phyloP scores from a whole-genome alignment of 2,329 filamentous ascomycete genomes.

The Trichoderma gracile region DNA sequence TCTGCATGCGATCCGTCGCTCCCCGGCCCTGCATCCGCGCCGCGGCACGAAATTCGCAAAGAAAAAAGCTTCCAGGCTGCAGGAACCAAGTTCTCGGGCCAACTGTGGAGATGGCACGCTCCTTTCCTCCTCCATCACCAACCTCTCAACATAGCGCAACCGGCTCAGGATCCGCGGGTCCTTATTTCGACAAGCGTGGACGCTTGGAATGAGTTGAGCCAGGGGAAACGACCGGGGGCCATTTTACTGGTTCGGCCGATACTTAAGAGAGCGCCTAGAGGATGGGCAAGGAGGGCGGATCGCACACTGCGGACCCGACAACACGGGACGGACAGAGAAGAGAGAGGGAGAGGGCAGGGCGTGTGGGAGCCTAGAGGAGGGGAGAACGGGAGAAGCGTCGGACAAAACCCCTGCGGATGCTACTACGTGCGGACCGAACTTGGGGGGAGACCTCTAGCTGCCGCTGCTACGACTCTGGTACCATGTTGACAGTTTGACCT shows the following conservation, averaged over 20 bases:
- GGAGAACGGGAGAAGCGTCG: neutral
- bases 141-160: neutral
- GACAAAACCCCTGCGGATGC: neutral
- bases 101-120: neutral
- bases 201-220: no score
- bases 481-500: neutral
- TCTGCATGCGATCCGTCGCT: neutral
- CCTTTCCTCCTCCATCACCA: neutral
- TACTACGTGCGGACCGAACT: neutral
- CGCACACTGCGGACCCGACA: no score
- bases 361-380: no score
- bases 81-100: constrained; percentile 5
- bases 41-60: neutral
- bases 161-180: neutral
- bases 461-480: neutral
- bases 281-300: no score
- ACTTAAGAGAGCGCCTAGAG: no score
- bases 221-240: no score
- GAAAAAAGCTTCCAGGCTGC: no score
- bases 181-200: no score
- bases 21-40: constrained; percentile 1
- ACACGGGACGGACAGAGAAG: no score
- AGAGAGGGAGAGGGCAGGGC: no score
- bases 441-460: neutral
- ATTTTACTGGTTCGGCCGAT: no score